Conservation (phyloP, 1,139 yeast species). For the Arxiozyma slooffiae region DNA sequence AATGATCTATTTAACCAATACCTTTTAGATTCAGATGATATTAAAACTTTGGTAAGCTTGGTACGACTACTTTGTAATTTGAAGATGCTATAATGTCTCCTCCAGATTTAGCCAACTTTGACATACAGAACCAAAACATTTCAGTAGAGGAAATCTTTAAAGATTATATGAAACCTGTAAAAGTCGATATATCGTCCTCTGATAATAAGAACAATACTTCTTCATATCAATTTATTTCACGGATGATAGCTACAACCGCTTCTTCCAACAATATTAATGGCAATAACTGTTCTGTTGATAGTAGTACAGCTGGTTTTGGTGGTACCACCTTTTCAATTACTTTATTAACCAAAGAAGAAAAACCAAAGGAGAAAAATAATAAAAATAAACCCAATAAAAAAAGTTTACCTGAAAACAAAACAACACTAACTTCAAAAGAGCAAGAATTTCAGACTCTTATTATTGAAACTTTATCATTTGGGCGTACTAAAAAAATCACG, state of each 20-base stretch:
- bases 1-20: constrained; percentile 1
- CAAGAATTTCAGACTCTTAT: constrained; percentile 8
- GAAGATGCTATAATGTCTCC: neutral
- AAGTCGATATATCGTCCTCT: neutral
- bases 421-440: neutral
- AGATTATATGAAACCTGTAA: neutral
- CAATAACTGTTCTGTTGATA: neutral
- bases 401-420: neutral
- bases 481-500: constrained; percentile 12
- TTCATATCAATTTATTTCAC: neutral
- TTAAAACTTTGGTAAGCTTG: neutral
- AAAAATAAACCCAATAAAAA: too few species aligned
- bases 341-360: too few species aligned
- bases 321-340: neutral
- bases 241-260: neutral
- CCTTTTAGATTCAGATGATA: neutral
- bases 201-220: neutral
- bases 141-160: neutral
- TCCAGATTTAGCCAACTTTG: neutral
- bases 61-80: neutral
- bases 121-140: neutral
- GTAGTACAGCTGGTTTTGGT: neutral
- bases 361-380: too few species aligned
- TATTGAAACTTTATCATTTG: constrained; percentile 24
- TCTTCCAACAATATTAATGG: neutral